Base-by-base conservation (phyloP, 257 asterid species). In the Solanum sejunctum region DNA sequence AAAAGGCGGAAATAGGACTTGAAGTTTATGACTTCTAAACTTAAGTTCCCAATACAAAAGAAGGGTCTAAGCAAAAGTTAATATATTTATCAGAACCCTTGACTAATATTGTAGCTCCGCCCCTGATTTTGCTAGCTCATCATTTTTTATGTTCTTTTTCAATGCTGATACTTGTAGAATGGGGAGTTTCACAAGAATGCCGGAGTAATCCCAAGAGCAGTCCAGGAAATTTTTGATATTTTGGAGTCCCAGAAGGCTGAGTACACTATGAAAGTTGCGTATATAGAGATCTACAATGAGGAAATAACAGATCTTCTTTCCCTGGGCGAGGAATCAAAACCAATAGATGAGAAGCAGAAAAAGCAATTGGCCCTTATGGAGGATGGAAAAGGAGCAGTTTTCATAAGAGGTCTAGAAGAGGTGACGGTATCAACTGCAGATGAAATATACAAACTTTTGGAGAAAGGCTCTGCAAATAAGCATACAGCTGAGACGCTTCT, bases 261-360 rank as follows among this genome's bases (percentile, higher is more conserved):
- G 85, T 92, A 92, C 85, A 87, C 84, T 85, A 85, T 92, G 88
- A 89, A 87, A 86, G 95, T 85, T 56, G 88, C 93, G 17, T 92
- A 85, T 79, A 81, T 92, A 28, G 95, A 92, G 92, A 90, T 92
- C 47, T 92, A 92, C 90, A 92, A 92, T n/a, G 95, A 92, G 83
- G 95, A 92, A 79, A 89, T 92, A 85, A 90, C 93, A 3, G 95
- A 92, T 88, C 95, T 92, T 72, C 86, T 92, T 75, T 88, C 89
- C 45, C 82, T 85, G 8, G 93, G 90, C 0, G 91, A 85, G 81
- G 86, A 81, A 84, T n/a, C 86, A 45, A 86, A 81, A 43, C 64
- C 39, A 12, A 84, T 78, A 8, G 75, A 84, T 12, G 92, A 90
- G n/a, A 87, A 87, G 63, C 17, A 81, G 3, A 90, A 88, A 82